phyloP scores from a whole-genome alignment of 768 basidiomycete genomes.

The Pleurotus eryngii region DNA sequence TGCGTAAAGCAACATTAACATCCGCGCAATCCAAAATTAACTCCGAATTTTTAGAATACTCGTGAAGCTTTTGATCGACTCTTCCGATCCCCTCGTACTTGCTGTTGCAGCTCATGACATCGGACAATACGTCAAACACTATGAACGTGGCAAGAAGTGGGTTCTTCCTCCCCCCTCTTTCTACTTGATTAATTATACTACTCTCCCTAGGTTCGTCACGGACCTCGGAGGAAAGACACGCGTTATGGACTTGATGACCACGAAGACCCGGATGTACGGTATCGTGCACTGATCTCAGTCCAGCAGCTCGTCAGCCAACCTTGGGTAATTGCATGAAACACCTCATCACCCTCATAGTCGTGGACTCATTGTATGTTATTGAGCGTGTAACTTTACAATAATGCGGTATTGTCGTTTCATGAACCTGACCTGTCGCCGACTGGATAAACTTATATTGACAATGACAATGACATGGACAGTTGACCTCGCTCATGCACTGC shows the following conservation, averaged over 20 bases:
- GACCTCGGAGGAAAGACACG: constrained; percentile 84
- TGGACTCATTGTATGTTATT: too few species aligned
- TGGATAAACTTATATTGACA: too few species aligned
- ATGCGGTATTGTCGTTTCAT: too few species aligned
- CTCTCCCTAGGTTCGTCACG: constrained; percentile 58
- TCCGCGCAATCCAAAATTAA: background rate
- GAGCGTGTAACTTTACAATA: too few species aligned
- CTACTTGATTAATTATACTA: background rate
- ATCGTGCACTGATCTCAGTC: constrained; percentile 86
- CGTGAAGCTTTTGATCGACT: constrained; percentile 65
- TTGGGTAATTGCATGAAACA: constrained; percentile 57
- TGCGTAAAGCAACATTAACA: constrained; percentile 25
- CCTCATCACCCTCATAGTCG: too few species aligned
- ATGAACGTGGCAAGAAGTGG: constrained; percentile 89
- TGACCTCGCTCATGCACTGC: too few species aligned
- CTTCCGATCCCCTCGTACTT: constrained; percentile 72
- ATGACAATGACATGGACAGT: too few species aligned
- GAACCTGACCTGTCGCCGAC: too few species aligned
- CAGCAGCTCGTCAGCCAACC: constrained; percentile 91
- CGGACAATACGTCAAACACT: constrained; percentile 91
- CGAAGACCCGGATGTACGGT: constrained; percentile 82
- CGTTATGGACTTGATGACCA: constrained; percentile 95
- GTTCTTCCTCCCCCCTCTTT: constrained; percentile 20
- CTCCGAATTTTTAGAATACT: constrained; percentile 49
- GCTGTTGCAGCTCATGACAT: constrained; percentile 93